These are phyloP conservation scores for Mixia osmundae DNA, from an alignment of 1,284 basidiomycete species.

Conservation along the genomic window DNA sequence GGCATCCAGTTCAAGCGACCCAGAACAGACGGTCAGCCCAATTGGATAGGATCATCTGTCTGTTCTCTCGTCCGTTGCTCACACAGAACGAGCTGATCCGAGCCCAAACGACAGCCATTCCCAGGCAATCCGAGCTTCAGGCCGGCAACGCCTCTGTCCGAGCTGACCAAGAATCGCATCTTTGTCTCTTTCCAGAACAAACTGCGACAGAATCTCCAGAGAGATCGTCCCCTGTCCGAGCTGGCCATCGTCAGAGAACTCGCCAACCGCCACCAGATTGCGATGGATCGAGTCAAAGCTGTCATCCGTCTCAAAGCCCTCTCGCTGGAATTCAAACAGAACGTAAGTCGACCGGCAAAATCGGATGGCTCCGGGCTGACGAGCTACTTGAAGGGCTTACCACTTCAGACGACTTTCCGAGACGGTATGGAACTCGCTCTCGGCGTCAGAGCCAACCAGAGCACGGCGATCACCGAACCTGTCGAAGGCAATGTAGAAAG, in stretches of 20 bases:
- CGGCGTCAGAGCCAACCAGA: neutral
- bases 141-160: slow-evolving; percentile 47
- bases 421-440: slow-evolving; percentile 9
- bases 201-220: slow-evolving; percentile 27
- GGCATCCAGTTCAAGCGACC: slow-evolving; percentile 8
- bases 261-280: slow-evolving; percentile 35
- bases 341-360: slow-evolving; percentile 6
- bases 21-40: slow-evolving; percentile 1
- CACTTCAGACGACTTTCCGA: slow-evolving; percentile 4
- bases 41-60: slow-evolving; percentile 8
- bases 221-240: slow-evolving; percentile 34
- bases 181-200: slow-evolving; percentile 32
- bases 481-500: neutral
- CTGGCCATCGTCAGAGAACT: slow-evolving; percentile 37
- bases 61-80: neutral
- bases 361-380: neutral
- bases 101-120: slow-evolving; percentile 32
- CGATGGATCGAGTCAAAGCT: slow-evolving; percentile 50
- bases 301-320: slow-evolving; percentile 53
- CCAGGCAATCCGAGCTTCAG: slow-evolving; percentile 55
- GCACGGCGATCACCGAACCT: neutral
- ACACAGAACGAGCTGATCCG: neutral
- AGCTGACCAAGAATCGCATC: slow-evolving; percentile 27
- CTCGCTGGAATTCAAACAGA: slow-evolving; percentile 43
- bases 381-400: neutral